Evolutionary conservation across 257 asterid genomes (phyloP), one percentile per base, ranked within the genome.

Genomic region (Capsicum baccatum): DNA sequence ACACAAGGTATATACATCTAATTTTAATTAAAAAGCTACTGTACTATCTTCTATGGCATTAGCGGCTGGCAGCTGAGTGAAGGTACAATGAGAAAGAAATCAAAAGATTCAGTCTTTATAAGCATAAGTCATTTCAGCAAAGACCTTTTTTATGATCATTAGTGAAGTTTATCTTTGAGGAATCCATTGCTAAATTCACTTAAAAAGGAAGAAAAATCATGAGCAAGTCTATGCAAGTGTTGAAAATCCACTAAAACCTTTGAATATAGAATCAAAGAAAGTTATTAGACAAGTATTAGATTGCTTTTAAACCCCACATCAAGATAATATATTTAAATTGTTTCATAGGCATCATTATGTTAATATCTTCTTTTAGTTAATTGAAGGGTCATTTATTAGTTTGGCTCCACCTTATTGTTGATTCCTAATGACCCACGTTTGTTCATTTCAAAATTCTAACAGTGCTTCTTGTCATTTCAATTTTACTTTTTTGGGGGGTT

Each of bases 311-410:
- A n/a, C 37, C n/a, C 84, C 88, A 85, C 89, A 83, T 82, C 83
- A 83, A 90, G 91, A 86, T 90, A 91, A 89, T 86, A 86, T 78
- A 79, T 44, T 64, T 76, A 12, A 52, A 54, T 26, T 79, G 48
- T 50, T 69, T 39, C 12, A 79, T 83, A 39, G 67, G 87, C 84
- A 88, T 81, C 89, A 89, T 88, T 85, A 47, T 82, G n/a, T 11
- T 62, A 59, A 26, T 83, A 55, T 80, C 83, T 76, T 80, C 48
- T 79, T 85, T 76, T 52, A 88, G 73, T 84, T 86, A 37, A 86
- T 87, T 88, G 89, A 88, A 90, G 85, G 91, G 91, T 85, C 91
- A 86, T 87, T 90, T 92, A 84, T 86, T 55, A 68, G 86, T 68
- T 68, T 68, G 78, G 78, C 66, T 89, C 90, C 93, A 90, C 91